Percentiles rank a stretch among this genome's conserved stretches.
Evolutionary conservation across 2,329 filamentous ascomycete genomes (phyloP).

Genomic region (Calonectria naviculata): DNA sequence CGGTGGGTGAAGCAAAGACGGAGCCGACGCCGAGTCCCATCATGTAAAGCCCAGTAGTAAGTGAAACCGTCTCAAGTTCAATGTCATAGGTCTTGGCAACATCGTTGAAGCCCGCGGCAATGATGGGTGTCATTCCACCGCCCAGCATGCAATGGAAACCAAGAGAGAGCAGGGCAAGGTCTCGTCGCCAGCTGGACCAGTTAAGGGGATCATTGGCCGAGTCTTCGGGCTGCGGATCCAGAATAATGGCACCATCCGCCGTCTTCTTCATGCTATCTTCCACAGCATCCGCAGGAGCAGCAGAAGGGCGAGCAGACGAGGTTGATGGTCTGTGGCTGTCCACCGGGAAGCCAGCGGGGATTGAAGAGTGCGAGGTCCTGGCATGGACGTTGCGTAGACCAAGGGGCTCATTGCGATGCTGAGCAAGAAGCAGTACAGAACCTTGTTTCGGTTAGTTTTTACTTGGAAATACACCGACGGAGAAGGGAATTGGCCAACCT

Average conservation of each 20-base stretch:
- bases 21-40: constrained; percentile 89
- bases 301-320: constrained; percentile 26
- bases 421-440: constrained; percentile 67
- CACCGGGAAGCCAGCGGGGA: constrained; percentile 58
- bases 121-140: constrained; percentile 89
- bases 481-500: constrained; percentile 61
- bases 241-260: constrained; percentile 82
- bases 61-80: constrained; percentile 76
- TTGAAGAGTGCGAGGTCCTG: constrained; percentile 68
- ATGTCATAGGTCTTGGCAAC: constrained; percentile 76
- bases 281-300: constrained; percentile 34
- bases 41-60: constrained; percentile 95
- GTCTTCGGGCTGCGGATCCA: constrained; percentile 93
- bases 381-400: constrained; percentile 67
- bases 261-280: constrained; percentile 77
- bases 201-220: constrained; percentile 92
- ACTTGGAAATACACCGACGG: background rate
- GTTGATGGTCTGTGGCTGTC: constrained; percentile 46
- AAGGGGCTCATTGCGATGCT: constrained; percentile 68
- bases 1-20: constrained; percentile 87
- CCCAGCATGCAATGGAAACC: constrained; percentile 95
- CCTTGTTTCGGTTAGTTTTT: constrained; percentile 51
- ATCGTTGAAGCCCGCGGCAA: constrained; percentile 89
- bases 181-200: constrained; percentile 86
- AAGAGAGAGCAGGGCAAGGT: constrained; percentile 81